A percentile compares a stretch with the other conserved stretches of the same genome.
Evolutionary conservation across 2,329 filamentous ascomycete genomes (phyloP).

Genomic region (Knoxdaviesia proteae): DNA sequence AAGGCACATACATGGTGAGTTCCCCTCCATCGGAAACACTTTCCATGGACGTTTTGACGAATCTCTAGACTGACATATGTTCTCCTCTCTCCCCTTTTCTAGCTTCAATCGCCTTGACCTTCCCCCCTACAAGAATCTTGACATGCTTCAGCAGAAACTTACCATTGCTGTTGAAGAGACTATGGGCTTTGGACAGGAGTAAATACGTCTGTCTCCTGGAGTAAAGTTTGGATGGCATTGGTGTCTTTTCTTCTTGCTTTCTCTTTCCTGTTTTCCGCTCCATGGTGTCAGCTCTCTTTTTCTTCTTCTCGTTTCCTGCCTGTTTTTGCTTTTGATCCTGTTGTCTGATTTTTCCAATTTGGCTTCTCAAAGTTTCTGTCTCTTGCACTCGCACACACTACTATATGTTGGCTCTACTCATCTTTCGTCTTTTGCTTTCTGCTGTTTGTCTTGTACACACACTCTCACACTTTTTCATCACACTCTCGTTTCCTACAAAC

Average conservation of each 20-base stretch:
- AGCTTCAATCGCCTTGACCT: constrained; percentile 96
- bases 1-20: constrained; percentile 96
- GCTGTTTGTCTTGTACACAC: no score
- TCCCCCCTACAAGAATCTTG: constrained; percentile 76
- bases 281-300: neutral
- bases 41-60: constrained; percentile 1
- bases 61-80: constrained; percentile 5
- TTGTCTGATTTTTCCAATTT: neutral
- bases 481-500: no score
- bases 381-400: no score
- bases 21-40: neutral
- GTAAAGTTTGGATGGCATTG: constrained; percentile 1
- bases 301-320: neutral
- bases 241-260: constrained; percentile 9
- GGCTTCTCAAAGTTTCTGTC: no score
- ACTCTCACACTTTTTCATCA: no score
- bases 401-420: no score
- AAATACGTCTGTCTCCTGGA: constrained; percentile 12
- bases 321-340: neutral
- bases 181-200: constrained; percentile 96
- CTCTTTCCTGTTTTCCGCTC: constrained; percentile 5
- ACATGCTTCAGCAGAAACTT: constrained; percentile 70
- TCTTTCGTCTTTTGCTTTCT: no score
- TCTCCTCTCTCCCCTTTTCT: constrained; percentile 3
- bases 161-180: constrained; percentile 97